These are phyloP conservation scores for Salvia miltiorrhiza DNA, from an alignment of 257 asterid genomes.

Conservation along the genomic window DNA sequence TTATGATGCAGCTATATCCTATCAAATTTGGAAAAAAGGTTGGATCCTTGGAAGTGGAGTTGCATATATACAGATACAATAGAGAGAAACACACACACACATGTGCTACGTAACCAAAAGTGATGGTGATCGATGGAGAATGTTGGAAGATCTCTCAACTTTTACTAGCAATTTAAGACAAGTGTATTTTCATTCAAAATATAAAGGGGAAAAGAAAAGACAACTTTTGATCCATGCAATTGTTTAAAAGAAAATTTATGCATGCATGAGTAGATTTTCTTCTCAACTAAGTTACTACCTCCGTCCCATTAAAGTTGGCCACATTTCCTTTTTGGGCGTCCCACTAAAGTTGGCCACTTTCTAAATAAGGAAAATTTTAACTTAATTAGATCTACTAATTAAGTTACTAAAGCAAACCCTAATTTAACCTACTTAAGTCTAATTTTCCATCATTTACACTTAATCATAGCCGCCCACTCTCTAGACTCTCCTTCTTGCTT, in stretches of 20 bases:
- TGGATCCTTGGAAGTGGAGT: background rate
- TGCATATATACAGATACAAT: too few species aligned
- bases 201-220: too few species aligned
- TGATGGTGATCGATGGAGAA: constrained; percentile 8
- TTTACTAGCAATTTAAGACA: background rate
- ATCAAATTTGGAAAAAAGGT: background rate
- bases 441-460: too few species aligned
- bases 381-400: too few species aligned
- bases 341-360: too few species aligned
- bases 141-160: constrained; percentile 17
- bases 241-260: background rate
- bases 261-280: background rate
- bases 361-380: too few species aligned
- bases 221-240: background rate
- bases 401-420: too few species aligned
- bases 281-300: background rate
- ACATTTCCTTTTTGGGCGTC: too few species aligned
- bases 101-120: background rate
- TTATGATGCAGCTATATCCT: background rate
- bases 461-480: too few species aligned
- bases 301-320: too few species aligned
- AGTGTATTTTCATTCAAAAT: background rate
- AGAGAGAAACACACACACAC: background rate
- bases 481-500: too few species aligned
- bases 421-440: too few species aligned